Base-by-base conservation (phyloP, 306 rosid species). In the Psophocarpus tetragonolobus region DNA sequence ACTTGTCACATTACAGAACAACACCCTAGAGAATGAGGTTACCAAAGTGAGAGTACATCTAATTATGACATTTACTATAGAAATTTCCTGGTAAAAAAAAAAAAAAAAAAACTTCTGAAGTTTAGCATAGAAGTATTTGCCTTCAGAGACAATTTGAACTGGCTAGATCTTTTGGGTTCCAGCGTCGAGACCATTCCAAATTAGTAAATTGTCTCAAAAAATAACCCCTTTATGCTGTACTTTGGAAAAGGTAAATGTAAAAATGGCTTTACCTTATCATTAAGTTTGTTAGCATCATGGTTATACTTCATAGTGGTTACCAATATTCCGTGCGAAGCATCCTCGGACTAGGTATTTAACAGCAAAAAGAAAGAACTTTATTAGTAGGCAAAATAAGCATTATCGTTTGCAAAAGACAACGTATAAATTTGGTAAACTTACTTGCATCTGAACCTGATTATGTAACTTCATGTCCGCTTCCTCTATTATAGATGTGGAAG, bases 381-480 rank as follows among this genome's bases (percentile, higher is more conserved):
- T 81, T 56, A 80, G 63, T 58, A 56, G 10, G 35, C 1, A 68
- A 66, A 72, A 38, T 48, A 50, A 30, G 48, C 23, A 42, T 63
- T 68, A 48, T 73, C 51, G n/a, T 41, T 57, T 15, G 35, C 50
- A 70, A 71, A 79, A 75, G n/a, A 75, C 13, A 39, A 70, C n/a
- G 38, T 53, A 76, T 30, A 32, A 45, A 61, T 82, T 77, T 76
- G 30, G 30, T 66, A 67, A 42, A 63, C 45, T 61, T 83, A 63
- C 41, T 56, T 75, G 75, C 75, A 90, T 87, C 89, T 87, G 90
- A 71, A 92, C 97, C 92, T 89, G 97, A 75, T 69, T 77, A 75
- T 85, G 91, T 54, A 90, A 61, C 79, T 88, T 89, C 17, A 82
- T 36, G 26, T 91, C 87, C 1, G 38, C 84, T 33, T 91, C 92